Percentiles rank a stretch among this genome's conserved stretches.
Conservation (phyloP, 1,284 basidiomycete species). For the Irpex lacteus region DNA sequence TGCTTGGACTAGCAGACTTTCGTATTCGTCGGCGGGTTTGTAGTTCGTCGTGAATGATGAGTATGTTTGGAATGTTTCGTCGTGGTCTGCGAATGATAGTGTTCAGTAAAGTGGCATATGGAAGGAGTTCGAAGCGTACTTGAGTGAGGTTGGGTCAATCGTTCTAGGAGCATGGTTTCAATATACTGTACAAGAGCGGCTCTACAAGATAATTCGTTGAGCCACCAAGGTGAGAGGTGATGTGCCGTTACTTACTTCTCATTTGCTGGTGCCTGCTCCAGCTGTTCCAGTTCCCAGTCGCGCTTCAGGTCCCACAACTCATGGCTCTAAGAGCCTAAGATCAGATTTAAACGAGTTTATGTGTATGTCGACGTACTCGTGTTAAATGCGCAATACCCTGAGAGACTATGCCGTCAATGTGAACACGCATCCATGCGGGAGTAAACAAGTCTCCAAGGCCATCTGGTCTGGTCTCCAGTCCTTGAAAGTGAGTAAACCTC, state of each 20-base stretch:
- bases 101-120: too few species aligned
- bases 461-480: slow-evolving; percentile 41
- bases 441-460: slow-evolving; percentile 55
- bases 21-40: slow-evolving; percentile 74
- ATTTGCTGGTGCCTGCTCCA: slow-evolving; percentile 43
- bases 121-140: slow-evolving; percentile 37
- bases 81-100: slow-evolving; percentile 45
- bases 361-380: slow-evolving; percentile 33
- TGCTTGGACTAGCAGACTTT: slow-evolving; percentile 69
- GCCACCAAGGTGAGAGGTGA: background rate
- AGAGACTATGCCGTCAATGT: slow-evolving; percentile 52
- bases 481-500: slow-evolving; percentile 46
- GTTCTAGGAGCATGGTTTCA: slow-evolving; percentile 49
- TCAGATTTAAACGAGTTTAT: background rate
- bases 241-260: slow-evolving; percentile 49
- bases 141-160: slow-evolving; percentile 68
- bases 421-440: slow-evolving; percentile 55
- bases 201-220: slow-evolving; percentile 26
- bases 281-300: slow-evolving; percentile 71
- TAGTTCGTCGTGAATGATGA: slow-evolving; percentile 84
- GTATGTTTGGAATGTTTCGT: slow-evolving; percentile 80
- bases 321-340: slow-evolving; percentile 50
- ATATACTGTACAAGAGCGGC: slow-evolving; percentile 40
- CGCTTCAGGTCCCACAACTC: slow-evolving; percentile 69
- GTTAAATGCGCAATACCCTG: slow-evolving; percentile 61